Base-by-base conservation (phyloP, 371 early-diverging fungal species). In the Saksenaea oblongispora region DNA sequence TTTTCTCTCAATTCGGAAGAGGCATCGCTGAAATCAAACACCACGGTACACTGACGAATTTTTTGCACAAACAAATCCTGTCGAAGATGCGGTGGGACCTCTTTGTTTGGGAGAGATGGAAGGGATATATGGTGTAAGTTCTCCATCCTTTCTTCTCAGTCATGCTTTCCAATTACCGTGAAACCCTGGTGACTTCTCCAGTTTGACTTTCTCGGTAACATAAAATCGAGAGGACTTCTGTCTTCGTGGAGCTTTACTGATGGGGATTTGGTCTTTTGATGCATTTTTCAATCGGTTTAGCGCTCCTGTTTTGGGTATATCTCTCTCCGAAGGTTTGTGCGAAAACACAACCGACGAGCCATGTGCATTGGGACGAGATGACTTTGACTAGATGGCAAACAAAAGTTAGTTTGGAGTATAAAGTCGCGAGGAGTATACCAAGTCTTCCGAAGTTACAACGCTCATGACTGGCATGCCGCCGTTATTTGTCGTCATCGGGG, bases 21-120 rank as follows among this genome's bases (percentile, higher is more conserved):
- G 4, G 90, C 85, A 75, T 94, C 95, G 65, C 85, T 93, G 69
- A 97, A 97, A 74, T 97, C 98, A 66, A 96, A 96, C 8, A 95
- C 78, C 18, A 93, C 90, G 18, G 83, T 80, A 73, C 98, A 97
- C 69, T 96, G 97, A 34, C 82, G 79, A 24, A 97, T 80, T 79
- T 97, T 97, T 75, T 88, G 84, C 55, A 92, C 64, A 61, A 97
- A 89, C 31, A 97, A 80, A 34, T 89, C 91, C 55, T 85, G 88
- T n/a, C 91, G 84, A 65, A 92, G 90, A 51, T 79, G 79, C 15
- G 84, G 73, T 5, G 85, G 73, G 22, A 92, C 93, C 65, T 93
- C 93, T 93, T 56, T 39, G 36, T 28, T 34, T 47, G 54, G 28
- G 47, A 31, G 56, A 22, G 35, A 26, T 11, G 31, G 22, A 27